A percentile compares a stretch with the other conserved stretches of the same genome.
phyloP scores from a whole-genome alignment of 2,329 filamentous ascomycete genomes.

The Colletotrichum neosansevieriae region DNA sequence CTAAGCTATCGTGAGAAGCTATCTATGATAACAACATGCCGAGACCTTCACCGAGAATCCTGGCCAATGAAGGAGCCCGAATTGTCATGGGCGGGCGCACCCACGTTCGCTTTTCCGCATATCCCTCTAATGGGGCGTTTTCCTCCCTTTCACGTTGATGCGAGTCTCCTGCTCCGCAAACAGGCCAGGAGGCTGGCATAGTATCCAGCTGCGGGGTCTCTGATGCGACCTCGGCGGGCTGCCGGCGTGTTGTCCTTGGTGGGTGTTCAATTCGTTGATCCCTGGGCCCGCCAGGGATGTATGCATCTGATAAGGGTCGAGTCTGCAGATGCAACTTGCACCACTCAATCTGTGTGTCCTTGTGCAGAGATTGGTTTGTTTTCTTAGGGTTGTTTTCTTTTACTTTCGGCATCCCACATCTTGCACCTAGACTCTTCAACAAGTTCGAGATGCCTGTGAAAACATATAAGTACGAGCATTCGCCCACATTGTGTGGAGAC shows the following conservation, averaged over 20 bases:
- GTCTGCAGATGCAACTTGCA: conserved; percentile 8
- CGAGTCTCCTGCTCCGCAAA: neutral
- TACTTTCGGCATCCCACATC: neutral
- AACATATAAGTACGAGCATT: neutral
- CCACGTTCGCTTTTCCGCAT: conserved; percentile 11
- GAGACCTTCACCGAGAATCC: neutral
- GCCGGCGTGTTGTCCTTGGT: conserved; percentile 11
- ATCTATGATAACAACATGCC: conserved; percentile 9
- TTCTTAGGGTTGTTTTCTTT: no score
- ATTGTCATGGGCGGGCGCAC: neutral
- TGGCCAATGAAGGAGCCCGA: conserved; percentile 2
- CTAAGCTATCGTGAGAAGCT: conserved; percentile 26
- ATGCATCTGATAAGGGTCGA: conserved; percentile 36
- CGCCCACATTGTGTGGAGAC: neutral
- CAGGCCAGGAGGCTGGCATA: neutral
- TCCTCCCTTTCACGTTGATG: neutral
- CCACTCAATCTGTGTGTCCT: conserved; percentile 25
- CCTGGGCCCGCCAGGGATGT: conserved; percentile 20
- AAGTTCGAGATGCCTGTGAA: neutral
- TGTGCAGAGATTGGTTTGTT: neutral
- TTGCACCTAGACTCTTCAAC: conserved; percentile 15
- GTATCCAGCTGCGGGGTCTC: conserved; percentile 28
- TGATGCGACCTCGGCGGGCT: conserved; percentile 24
- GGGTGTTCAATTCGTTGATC: conserved; percentile 11
- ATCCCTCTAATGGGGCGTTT: neutral